Evolutionary conservation across 176 grass and related monocot genomes (phyloP).

Genomic region (Tillandsia fasciculata): DNA sequence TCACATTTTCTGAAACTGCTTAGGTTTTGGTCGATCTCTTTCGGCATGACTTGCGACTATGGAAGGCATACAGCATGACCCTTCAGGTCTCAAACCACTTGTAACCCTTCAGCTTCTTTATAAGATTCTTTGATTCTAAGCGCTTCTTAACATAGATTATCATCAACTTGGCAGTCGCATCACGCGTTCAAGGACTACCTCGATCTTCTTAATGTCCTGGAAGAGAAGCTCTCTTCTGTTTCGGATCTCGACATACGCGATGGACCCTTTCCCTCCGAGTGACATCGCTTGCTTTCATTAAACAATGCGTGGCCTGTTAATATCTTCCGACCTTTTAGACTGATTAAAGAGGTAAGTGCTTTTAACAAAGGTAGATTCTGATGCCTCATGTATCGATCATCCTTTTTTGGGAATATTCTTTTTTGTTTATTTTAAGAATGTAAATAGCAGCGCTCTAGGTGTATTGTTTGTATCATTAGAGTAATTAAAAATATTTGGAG

Average conservation of each 20-base stretch:
- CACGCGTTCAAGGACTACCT: slow-evolving; percentile 80
- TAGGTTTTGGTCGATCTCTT: slow-evolving; percentile 98
- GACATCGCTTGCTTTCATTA: too few species aligned
- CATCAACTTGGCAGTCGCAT: slow-evolving; percentile 55
- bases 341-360: too few species aligned
- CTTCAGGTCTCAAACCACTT: slow-evolving; percentile 54
- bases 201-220: slow-evolving; percentile 76
- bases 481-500: too few species aligned
- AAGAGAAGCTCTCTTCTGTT: slow-evolving; percentile 72
- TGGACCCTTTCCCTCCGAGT: slow-evolving; percentile 20
- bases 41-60: slow-evolving; percentile 78
- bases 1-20: slow-evolving; percentile 13
- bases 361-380: too few species aligned
- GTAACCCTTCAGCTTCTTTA: background rate
- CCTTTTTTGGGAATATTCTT: too few species aligned
- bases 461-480: too few species aligned
- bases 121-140: background rate
- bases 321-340: too few species aligned
- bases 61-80: slow-evolving; percentile 90
- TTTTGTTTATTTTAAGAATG: background rate
- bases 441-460: slow-evolving; percentile 41
- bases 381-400: too few species aligned
- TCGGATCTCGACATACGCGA: slow-evolving; percentile 51
- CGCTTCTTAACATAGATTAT: slow-evolving; percentile 16
- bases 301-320: too few species aligned